These are phyloP conservation scores for Sutorius australiensis DNA, from an alignment of 768 basidiomycete genomes.

Conservation along the genomic window DNA sequence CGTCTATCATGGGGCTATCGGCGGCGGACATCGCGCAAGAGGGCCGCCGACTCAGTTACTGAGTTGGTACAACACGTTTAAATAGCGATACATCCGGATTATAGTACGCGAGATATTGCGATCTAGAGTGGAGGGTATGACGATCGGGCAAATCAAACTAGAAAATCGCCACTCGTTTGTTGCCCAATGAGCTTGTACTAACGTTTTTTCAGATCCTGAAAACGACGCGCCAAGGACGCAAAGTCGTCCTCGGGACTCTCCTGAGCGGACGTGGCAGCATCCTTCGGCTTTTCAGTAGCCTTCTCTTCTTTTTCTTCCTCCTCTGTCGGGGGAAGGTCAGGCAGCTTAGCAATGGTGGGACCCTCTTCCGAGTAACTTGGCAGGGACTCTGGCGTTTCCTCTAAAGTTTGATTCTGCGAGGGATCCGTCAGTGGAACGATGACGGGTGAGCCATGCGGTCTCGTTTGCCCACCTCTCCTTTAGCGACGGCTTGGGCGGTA, in stretches of 20 bases:
- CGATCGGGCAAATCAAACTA: slow-evolving; percentile 3
- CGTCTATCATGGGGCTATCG: slow-evolving; percentile 1
- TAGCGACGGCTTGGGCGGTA: slow-evolving; percentile 21
- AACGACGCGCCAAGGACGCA: slow-evolving; percentile 70
- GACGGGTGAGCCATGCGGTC: slow-evolving; percentile 29
- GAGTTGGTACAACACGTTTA: slow-evolving; percentile 8
- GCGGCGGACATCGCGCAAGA: slow-evolving; percentile 16
- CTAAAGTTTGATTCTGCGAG: slow-evolving; percentile 8
- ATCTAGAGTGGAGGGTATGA: slow-evolving; percentile 1
- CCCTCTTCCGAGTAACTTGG: slow-evolving; percentile 28
- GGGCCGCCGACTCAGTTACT: neutral
- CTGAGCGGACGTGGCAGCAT: slow-evolving; percentile 4
- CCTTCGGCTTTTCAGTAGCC: slow-evolving; percentile 5
- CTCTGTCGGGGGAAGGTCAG: slow-evolving; percentile 51
- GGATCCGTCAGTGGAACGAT: slow-evolving; percentile 1
- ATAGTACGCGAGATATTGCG: slow-evolving; percentile 10
- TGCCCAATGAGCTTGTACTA: slow-evolving; percentile 27
- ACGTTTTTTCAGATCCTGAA: slow-evolving; percentile 83
- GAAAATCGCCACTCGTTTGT: slow-evolving; percentile 1
- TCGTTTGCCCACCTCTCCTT: slow-evolving; percentile 35
- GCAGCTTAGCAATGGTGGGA: slow-evolving; percentile 36
- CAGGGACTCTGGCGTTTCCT: slow-evolving; percentile 18
- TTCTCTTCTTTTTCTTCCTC: slow-evolving; percentile 40
- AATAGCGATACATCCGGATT: slow-evolving; percentile 5
- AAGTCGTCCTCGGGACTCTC: slow-evolving; percentile 60